Percentiles rank a stretch among this genome's conserved stretches.
phyloP scores from a whole-genome alignment of 2,329 filamentous ascomycete species.

The Dothiorella sarmentorum region DNA sequence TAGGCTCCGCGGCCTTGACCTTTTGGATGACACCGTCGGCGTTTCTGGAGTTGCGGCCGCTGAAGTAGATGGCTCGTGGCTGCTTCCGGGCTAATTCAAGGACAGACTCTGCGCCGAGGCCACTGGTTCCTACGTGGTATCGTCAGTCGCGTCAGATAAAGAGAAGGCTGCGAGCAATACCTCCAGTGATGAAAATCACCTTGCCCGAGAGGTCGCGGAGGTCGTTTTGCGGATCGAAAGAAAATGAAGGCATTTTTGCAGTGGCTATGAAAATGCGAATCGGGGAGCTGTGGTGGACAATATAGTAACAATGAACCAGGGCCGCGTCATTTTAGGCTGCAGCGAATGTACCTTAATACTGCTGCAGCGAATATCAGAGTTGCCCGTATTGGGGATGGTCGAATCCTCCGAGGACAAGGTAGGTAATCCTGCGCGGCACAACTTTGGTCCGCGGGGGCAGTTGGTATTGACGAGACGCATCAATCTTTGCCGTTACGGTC shows the following conservation, averaged over 20 bases:
- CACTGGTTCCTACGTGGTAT: constrained; percentile 35
- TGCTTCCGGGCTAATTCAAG: background rate
- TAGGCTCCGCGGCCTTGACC: background rate
- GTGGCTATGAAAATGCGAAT: background rate
- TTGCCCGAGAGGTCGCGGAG: constrained; percentile 42
- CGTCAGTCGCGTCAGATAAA: constrained; percentile 28
- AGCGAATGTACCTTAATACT: too few species aligned
- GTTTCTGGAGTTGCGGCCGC: background rate
- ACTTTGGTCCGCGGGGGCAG: too few species aligned
- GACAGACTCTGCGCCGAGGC: constrained; percentile 25
- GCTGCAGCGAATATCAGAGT: too few species aligned
- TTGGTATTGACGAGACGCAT: too few species aligned
- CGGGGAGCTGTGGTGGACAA: too few species aligned
- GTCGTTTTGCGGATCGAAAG: constrained; percentile 19
- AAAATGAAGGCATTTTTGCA: background rate
- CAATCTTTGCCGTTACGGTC: too few species aligned
- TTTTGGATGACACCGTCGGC: background rate
- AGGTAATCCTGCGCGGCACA: too few species aligned
- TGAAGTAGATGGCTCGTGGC: background rate
- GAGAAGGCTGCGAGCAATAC: constrained; percentile 18
- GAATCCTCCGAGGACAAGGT: too few species aligned
- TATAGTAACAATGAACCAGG: too few species aligned
- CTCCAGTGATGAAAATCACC: constrained; percentile 46
- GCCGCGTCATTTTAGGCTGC: too few species aligned
- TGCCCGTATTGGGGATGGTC: too few species aligned